Conservation (phyloP, 129 eudicot species). For the Pulicaria dysenterica region DNA sequence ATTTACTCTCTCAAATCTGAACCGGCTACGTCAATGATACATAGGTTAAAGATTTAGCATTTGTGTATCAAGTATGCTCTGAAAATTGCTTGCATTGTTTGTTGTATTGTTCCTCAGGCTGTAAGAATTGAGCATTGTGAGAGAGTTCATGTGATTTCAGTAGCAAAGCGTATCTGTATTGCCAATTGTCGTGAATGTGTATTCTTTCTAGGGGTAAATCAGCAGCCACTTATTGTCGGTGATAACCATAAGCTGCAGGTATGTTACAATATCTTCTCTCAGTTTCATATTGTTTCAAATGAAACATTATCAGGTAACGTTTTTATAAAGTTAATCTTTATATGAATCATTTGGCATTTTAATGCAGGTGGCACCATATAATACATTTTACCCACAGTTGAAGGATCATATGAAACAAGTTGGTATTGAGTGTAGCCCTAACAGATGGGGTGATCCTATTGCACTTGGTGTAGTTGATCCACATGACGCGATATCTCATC, state of each 20-base stretch:
- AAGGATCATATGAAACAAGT: conserved; percentile 88
- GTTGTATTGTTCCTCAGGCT: conserved; percentile 27
- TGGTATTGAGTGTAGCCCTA: conserved; percentile 69
- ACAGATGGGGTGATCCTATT: conserved; percentile 68
- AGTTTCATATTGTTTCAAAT: background rate
- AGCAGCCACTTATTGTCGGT: conserved; percentile 94
- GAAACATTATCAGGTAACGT: background rate
- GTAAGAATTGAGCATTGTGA: conserved; percentile 76
- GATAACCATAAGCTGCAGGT: conserved; percentile 98
- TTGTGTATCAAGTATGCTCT: conserved; percentile 1
- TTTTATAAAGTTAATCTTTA: background rate
- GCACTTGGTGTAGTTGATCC: conserved; percentile 47
- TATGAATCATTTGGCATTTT: background rate
- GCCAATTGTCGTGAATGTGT: conserved; percentile 98
- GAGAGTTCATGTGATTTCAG: conserved; percentile 89
- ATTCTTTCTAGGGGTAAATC: conserved; percentile 91
- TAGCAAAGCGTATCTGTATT: conserved; percentile 83
- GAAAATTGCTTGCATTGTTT: conserved; percentile 18
- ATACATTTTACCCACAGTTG: conserved; percentile 80
- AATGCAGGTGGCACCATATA: conserved; percentile 90
- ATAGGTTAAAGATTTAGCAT: background rate
- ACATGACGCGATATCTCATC: conserved; percentile 42
- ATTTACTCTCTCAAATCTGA: background rate
- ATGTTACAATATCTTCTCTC: background rate
- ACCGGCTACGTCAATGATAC: background rate